Conservation (phyloP, 2,329 filamentous ascomycete species). For the Penicillium decumbens region DNA sequence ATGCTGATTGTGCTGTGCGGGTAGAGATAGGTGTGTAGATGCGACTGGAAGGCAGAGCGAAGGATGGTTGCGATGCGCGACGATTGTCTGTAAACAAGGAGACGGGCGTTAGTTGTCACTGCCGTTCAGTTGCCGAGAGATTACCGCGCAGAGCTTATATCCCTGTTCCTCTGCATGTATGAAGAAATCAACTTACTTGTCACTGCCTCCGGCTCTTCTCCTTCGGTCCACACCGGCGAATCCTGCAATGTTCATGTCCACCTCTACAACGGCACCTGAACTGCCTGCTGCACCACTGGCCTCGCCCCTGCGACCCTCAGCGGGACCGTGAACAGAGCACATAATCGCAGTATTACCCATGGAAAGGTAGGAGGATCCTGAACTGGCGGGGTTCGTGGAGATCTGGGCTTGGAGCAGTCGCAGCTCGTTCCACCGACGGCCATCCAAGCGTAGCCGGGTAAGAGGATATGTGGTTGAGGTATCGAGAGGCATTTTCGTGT, state of each 20-base stretch:
- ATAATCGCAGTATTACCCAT: conserved; percentile 98
- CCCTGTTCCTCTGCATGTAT: background rate
- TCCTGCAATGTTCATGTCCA: conserved; percentile 78
- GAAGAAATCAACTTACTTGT: conserved; percentile 60
- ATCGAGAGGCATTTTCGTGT: conserved; percentile 75
- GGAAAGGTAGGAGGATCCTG: conserved; percentile 88
- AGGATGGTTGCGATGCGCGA: conserved; percentile 62
- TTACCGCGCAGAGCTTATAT: background rate
- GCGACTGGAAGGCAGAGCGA: conserved; percentile 67
- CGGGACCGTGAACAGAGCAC: conserved; percentile 82
- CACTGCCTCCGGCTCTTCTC: conserved; percentile 62
- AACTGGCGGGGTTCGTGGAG: conserved; percentile 83
- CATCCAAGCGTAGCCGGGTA: conserved; percentile 75
- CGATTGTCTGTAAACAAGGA: conserved; percentile 56
- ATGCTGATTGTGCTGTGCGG: conserved; percentile 81
- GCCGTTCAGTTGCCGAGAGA: background rate
- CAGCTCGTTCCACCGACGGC: conserved; percentile 94
- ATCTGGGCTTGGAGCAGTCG: conserved; percentile 84
- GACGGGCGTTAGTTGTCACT: background rate
- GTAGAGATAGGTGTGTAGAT: conserved; percentile 81
- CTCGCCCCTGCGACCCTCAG: conserved; percentile 58
- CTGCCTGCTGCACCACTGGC: conserved; percentile 43
- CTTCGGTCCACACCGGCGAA: conserved; percentile 86
- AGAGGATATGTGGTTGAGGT: conserved; percentile 86
- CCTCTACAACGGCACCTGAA: conserved; percentile 64